Base-by-base conservation (phyloP, 371 early-diverging fungal species). In the Syncephalastrum sp. region DNA sequence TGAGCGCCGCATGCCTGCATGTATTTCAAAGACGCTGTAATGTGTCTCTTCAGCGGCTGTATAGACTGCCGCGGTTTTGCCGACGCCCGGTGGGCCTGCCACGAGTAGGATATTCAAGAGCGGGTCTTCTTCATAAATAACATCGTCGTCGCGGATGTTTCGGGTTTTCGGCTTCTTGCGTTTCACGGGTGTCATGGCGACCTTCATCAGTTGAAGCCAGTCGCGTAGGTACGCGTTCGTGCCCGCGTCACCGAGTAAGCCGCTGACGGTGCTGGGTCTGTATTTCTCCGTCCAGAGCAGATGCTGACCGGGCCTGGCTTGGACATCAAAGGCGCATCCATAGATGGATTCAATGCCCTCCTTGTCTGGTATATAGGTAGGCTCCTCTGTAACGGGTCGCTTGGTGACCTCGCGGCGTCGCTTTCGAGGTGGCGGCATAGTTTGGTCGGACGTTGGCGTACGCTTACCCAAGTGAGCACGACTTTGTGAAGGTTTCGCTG, bases 11-110 rank as follows among this genome's bases (percentile, higher is more conserved):
- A 73, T 72, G 3, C 86, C 84, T 0, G 90, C 70, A 55, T 90
- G 81, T 3, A 92, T 78, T 62, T 93, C 94, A 56, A 89, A 78
- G 8, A 93, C 81, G 10, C 85, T 78, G 51, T 82, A 93, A 1
- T 87, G 89, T 41, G 75, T 64, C 58, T 89, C 84, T 12, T 76
- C 74, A 2, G 92, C 92, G 16, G 79, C 83, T 0, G 91, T 88
- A 55, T 85, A 82, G 1, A 92, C 86, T 0, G 86, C 66, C 1
- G 91, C 84, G 2, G 92, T 88, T 52, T 92, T 92, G 23, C 94
- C 88, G 41, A 77, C 68, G 3, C 92, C 91, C 7, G 75, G 59
- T 0, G 82, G 83, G 0, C 94, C 94, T 5, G 79, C 70, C 3
- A 93, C 54, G 2, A 91, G 63, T 21, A 87, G 72, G n/a, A 85